phyloP scores from a whole-genome alignment of 176 grass and related monocot species.

The maize (Zea mays) region DNA sequence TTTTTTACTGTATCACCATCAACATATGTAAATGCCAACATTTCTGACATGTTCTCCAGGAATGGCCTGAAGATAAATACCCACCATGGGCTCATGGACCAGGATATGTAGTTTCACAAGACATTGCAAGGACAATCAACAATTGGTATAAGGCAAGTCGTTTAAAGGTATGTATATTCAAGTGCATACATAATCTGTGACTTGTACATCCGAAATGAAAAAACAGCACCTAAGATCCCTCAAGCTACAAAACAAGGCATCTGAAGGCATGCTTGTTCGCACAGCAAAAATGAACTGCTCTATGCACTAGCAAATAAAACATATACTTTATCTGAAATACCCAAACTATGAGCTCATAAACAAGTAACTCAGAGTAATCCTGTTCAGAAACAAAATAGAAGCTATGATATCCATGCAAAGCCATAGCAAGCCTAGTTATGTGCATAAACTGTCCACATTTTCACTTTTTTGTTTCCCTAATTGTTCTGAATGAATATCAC shows the following conservation, averaged over 20 bases:
- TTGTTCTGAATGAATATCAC: background rate
- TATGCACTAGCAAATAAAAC: background rate
- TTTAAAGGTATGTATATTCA: constrained; percentile 68
- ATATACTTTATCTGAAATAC: background rate
- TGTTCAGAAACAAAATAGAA: constrained; percentile 8
- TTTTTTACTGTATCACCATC: background rate
- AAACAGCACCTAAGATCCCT: constrained; percentile 8
- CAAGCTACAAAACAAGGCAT: constrained; percentile 11
- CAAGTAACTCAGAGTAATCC: constrained; percentile 19
- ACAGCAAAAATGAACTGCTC: background rate
- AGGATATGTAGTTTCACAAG: constrained; percentile 88
- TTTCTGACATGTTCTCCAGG: constrained; percentile 58
- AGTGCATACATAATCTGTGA: constrained; percentile 6
- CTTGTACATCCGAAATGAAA: constrained; percentile 21
- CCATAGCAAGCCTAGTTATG: background rate
- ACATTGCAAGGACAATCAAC: constrained; percentile 67
- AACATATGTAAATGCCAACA: constrained; percentile 7
- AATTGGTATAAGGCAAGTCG: constrained; percentile 52
- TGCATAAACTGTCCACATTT: constrained; percentile 10
- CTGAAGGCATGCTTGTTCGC: background rate
- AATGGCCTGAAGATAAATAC: constrained; percentile 89
- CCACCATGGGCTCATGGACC: constrained; percentile 96
- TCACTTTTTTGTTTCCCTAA: constrained; percentile 6
- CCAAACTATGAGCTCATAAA: constrained; percentile 15
- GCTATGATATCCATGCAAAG: background rate